Evolutionary conservation across 2,329 filamentous ascomycete species (phyloP), one percentile per base, ranked within the genome.

Genomic region (Bipolaris gigantea): DNA sequence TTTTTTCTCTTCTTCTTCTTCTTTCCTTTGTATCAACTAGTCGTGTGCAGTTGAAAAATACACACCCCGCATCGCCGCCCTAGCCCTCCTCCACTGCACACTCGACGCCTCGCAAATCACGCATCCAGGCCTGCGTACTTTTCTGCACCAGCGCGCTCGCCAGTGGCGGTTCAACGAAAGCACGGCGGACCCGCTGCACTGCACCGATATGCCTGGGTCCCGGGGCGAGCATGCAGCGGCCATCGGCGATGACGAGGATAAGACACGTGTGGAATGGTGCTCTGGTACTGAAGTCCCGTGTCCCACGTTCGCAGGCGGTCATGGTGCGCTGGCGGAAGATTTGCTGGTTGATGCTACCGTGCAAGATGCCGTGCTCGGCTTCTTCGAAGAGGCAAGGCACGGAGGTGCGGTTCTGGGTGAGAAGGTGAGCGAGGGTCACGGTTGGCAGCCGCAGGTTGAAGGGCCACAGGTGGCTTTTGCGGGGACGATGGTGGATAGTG

Each of bases 271-370:
- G 13, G 54, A 57, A n/a, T 66, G 60, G 60, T 38, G 50, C 11
- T 57, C 35, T 2, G 53, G 50, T 11, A 48, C 48, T 21, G 50
- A 50, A 18, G 56, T 55, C 76, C 80, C 65, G 77, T 73, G 67
- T 34, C 65, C 68, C 3, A 66, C 85, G 57, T 88, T 88, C 72
- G 87, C 87, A n/a, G 83, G 86, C 1, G 87, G 87, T 3, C 84
- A 89, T 57, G 63, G 74, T 1, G 67, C 79, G 32, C 79, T 85
- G 64, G 76, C 76, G 7, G 89, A 95, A 70, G 77, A 79, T 34
- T 81, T 90, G 56, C 80, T 92, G 48, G 67, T 68, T 1, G 27
- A 65, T 18, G 77, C 87, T 11, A 71, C 69, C 10, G 81, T 83
- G 0, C 81, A 84, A 58, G 63, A 69, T 11, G 71, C 76, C 2